Evolutionary conservation across 352 stramenopile genomes (phyloP), one percentile per base, ranked within the genome.

Genomic region (Phytopythium cucurbitacearum): DNA sequence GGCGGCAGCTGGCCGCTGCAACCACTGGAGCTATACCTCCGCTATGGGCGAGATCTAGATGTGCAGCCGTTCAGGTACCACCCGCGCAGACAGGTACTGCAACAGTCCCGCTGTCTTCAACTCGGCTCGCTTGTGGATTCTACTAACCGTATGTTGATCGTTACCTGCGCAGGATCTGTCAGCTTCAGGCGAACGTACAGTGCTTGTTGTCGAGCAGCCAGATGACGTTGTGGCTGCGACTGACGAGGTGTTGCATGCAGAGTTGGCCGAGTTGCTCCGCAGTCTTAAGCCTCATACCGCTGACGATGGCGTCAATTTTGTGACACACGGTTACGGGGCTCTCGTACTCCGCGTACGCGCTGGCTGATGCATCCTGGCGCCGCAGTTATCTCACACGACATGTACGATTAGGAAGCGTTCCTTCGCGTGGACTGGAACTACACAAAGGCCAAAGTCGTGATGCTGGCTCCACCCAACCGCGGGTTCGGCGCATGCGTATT

Each of bases 281-380:
- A 63, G 64, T 5, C 75, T 70, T n/a, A 91, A 91, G 48, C 80
- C 80, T 1, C 75, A 91, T 47, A 79, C 62, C 4, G 59, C 56
- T 2, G 71, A 82, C 50, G 73, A 87, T 50, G 59, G 69, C 4
- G 57, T 88, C 43, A 68, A 87, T 64, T 87, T 91, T 48, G 73
- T 91, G 34, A 89, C 80, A 0, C 80, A 85, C 42, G 80, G 76
- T 60, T 91, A 91, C 44, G 80, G 80, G 8, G 69, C 80, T 0
- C 50, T 91, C 12, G 77, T 91, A 38, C 60, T 91, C 15, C 73
- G 80, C 39, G 80, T 83, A 48, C 41, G 67, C 58, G 45, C 45
- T 11, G 21, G 4, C 13, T 40, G 13, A 6, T 12, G 0, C 34
- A 3, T 1, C 40, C 28, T 4, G 5, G 33, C 13, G 13, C 45